These are phyloP conservation scores for Spergularia bocconei DNA, from an alignment of 148 eudicot species.

Conservation along the genomic window DNA sequence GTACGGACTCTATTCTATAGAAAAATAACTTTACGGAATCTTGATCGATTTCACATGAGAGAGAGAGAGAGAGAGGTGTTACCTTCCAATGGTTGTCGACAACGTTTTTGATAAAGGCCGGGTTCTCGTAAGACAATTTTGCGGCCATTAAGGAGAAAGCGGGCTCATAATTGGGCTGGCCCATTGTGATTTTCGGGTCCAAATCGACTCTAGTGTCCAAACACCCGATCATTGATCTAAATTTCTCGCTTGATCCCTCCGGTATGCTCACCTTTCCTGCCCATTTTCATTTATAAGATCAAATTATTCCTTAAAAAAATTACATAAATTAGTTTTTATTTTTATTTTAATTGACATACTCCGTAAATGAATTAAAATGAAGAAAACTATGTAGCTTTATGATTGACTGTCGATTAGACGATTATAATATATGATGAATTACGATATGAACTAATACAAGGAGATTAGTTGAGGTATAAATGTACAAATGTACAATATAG, in stretches of 20 bases:
- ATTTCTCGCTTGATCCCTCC: constrained; percentile 22
- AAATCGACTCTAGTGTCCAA: constrained; percentile 40
- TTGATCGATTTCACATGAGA: no score
- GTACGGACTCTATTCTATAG: no score
- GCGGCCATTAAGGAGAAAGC: constrained; percentile 49
- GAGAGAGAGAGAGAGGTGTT: neutral
- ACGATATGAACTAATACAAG: no score
- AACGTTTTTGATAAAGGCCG: constrained; percentile 33
- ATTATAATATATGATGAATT: no score
- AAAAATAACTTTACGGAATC: no score
- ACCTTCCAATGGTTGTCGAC: constrained; percentile 55
- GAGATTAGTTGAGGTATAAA: no score
- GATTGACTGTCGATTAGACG: no score
- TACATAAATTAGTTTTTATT: no score
- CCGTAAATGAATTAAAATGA: no score
- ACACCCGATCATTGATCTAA: constrained; percentile 31
- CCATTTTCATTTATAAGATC: neutral
- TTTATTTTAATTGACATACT: no score
- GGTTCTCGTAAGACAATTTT: constrained; percentile 53
- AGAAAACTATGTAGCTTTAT: neutral
- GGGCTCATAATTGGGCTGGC: constrained; percentile 28
- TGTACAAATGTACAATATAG: no score
- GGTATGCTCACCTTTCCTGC: constrained; percentile 40
- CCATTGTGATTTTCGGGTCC: constrained; percentile 32
- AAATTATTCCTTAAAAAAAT: no score